Percentiles rank a stretch among this genome's conserved stretches.
These are phyloP conservation scores for Ramichloridium luteum DNA, from an alignment of 2,329 filamentous ascomycete genomes.

Conservation along the genomic window DNA sequence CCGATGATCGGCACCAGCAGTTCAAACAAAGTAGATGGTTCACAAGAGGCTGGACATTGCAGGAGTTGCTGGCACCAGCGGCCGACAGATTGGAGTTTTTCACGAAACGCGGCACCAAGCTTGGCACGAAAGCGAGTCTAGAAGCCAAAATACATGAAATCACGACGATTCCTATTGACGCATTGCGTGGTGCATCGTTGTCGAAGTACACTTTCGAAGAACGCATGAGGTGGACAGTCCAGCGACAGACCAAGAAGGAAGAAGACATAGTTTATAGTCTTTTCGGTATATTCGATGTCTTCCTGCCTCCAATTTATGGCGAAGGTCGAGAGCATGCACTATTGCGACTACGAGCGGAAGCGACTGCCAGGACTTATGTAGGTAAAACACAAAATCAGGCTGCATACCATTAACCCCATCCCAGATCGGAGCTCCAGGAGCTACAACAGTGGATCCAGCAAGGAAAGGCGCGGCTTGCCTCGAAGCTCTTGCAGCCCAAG, in stretches of 20 bases:
- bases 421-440: no score
- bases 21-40: conserved; percentile 5
- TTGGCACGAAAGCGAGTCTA: conserved; percentile 1
- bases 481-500: background rate
- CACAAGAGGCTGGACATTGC: conserved; percentile 5
- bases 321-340: conserved; percentile 9
- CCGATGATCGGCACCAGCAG: background rate
- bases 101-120: conserved; percentile 1
- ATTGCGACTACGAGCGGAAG: background rate
- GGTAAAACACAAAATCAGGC: no score
- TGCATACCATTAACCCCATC: no score
- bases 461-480: no score
- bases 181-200: conserved; percentile 1
- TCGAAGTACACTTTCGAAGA: background rate
- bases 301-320: conserved; percentile 4
- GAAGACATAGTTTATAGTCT: conserved; percentile 5
- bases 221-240: conserved; percentile 2
- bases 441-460: no score
- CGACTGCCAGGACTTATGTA: no score
- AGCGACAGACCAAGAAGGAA: background rate
- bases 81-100: conserved; percentile 3
- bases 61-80: conserved; percentile 4
- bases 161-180: conserved; percentile 9
- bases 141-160: conserved; percentile 9
- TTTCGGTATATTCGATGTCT: conserved; percentile 4